Conservation (phyloP, 345 rosid genomes). For the Eucalyptus globulus region DNA sequence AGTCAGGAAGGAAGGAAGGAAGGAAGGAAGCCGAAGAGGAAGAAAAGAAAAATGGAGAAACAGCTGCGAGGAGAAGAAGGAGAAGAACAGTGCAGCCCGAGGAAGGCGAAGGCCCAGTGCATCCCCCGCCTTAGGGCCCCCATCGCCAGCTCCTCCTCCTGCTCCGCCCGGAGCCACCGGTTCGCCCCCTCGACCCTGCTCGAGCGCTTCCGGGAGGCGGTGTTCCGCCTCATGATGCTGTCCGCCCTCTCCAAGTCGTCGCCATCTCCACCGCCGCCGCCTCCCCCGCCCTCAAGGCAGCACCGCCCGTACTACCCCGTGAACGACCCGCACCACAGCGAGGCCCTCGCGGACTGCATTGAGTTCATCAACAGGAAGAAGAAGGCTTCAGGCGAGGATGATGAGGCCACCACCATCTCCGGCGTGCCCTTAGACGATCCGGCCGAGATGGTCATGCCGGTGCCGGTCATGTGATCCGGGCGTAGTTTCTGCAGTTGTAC, state of each 20-base stretch:
- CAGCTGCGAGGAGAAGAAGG: neutral
- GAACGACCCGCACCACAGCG: conserved; percentile 36
- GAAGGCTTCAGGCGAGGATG: conserved; percentile 7
- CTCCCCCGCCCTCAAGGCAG: neutral
- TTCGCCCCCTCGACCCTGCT: neutral
- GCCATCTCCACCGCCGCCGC: neutral
- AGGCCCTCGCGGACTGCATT: conserved; percentile 77
- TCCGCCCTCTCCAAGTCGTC: conserved; percentile 44
- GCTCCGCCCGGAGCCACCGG: neutral
- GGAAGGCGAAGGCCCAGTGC: neutral
- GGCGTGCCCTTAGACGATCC: neutral
- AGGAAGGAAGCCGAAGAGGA: neutral
- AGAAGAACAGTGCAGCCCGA: neutral
- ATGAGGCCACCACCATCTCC: neutral
- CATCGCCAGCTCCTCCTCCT: neutral
- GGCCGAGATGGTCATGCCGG: conserved; percentile 4
- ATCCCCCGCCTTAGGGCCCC: neutral
- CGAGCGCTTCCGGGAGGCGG: neutral
- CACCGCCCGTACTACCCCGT: neutral
- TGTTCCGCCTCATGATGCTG: conserved; percentile 44
- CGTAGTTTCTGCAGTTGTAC: neutral
- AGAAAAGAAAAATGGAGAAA: neutral
- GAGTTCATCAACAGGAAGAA: conserved; percentile 54
- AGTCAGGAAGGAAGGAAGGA: neutral
- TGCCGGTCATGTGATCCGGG: conserved; percentile 10